phyloP scores from a whole-genome alignment of 2,329 filamentous ascomycete genomes.

The Aphanoascus verrucosus region DNA sequence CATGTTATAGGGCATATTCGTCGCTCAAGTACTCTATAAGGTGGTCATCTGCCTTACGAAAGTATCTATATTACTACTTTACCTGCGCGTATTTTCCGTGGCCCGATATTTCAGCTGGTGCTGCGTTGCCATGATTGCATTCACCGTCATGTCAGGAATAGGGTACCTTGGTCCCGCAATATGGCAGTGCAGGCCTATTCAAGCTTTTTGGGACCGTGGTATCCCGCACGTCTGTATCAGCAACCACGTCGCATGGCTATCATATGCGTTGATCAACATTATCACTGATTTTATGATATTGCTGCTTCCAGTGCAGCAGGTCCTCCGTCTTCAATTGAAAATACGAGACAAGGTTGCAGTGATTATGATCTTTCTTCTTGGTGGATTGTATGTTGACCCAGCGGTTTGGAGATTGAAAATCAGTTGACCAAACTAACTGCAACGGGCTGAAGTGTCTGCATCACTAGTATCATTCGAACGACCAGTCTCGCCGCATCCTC shows the following conservation, averaged over 20 bases:
- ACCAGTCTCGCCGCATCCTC: slow-evolving; percentile 21
- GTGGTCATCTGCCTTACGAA: slow-evolving; percentile 46
- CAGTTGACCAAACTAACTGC: not conserved
- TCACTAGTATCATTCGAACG: slow-evolving; percentile 23
- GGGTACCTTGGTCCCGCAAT: slow-evolving; percentile 19
- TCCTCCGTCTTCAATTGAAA: slow-evolving; percentile 18
- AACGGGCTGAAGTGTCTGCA: slow-evolving; percentile 11
- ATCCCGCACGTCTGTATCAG: slow-evolving; percentile 19
- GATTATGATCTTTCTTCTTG: slow-evolving; percentile 18
- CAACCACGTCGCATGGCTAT: slow-evolving; percentile 17
- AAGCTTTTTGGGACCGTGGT: slow-evolving; percentile 19
- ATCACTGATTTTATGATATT: slow-evolving; percentile 21
- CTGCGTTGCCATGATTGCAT: slow-evolving; percentile 26
- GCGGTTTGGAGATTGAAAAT: not conserved
- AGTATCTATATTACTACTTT: slow-evolving; percentile 44
- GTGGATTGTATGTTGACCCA: slow-evolving; percentile 18
- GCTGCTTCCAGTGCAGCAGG: slow-evolving; percentile 19
- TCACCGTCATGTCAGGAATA: slow-evolving; percentile 15
- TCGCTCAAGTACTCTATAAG: slow-evolving; percentile 47
- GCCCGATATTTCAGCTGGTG: slow-evolving; percentile 36
- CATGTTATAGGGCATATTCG: slow-evolving; percentile 38
- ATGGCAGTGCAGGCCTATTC: slow-evolving; percentile 20
- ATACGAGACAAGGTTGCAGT: slow-evolving; percentile 18
- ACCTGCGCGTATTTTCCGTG: slow-evolving; percentile 44
- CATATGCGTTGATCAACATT: slow-evolving; percentile 21